A percentile compares a stretch with the other conserved stretches of the same genome.
Conservation (phyloP, 495 filamentous ascomycete species). For the Parmelia sp. region DNA sequence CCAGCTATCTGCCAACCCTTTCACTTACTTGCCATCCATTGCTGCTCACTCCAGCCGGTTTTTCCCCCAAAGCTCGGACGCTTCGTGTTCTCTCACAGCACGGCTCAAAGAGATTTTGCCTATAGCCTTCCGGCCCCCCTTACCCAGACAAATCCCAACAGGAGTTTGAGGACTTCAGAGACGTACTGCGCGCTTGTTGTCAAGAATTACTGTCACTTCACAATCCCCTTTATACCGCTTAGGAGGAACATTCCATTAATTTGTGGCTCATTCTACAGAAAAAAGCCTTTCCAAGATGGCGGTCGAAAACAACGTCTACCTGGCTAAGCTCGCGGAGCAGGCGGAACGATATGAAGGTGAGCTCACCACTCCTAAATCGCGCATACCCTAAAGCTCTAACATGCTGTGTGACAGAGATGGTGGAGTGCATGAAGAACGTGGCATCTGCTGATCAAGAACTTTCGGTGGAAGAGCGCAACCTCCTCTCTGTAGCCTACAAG, state of each 20-base stretch:
- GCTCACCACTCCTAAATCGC: constrained; percentile 31
- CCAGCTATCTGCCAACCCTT: not conserved
- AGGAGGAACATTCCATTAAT: not conserved
- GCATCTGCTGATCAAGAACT: constrained; percentile 95
- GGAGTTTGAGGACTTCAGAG: not conserved
- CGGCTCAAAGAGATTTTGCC: not conserved
- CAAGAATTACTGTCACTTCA: not conserved
- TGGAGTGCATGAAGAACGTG: constrained; percentile 99
- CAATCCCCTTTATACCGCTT: not conserved
- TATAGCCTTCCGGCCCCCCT: not conserved
- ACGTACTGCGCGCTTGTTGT: not conserved
- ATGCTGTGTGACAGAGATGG: constrained; percentile 69
- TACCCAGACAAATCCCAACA: not conserved
- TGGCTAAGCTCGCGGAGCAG: constrained; percentile 99
- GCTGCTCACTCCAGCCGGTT: not conserved
- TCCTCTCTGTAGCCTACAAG: constrained; percentile 99
- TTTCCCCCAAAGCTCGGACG: not conserved
- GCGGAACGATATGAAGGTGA: constrained; percentile 99
- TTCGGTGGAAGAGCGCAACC: constrained; percentile 97
- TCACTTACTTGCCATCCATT: not conserved
- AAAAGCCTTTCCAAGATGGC: constrained; percentile 53
- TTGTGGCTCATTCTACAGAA: not conserved
- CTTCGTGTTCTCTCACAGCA: not conserved
- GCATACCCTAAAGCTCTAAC: not conserved
- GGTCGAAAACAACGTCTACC: constrained; percentile 98